Conservation (phyloP, 306 rosid genomes). For the Cyamopsis tetragonoloba region DNA sequence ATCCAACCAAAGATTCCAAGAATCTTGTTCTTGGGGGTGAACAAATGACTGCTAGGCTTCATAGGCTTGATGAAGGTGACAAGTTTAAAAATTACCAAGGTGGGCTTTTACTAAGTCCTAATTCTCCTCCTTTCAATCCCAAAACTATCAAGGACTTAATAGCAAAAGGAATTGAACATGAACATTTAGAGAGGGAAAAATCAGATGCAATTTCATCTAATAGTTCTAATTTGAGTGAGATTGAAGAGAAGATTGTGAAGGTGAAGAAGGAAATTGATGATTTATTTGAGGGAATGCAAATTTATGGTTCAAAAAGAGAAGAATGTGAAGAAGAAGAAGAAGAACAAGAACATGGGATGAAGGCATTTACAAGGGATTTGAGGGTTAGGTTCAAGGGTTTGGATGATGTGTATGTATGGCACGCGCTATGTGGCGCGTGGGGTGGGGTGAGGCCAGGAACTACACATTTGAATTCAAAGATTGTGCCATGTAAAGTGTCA, state of each 20-base stretch:
- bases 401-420: constrained; percentile 86
- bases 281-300: constrained; percentile 36
- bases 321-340: constrained; percentile 27
- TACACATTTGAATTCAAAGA: constrained; percentile 49
- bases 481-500: constrained; percentile 59
- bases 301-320: neutral
- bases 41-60: constrained; percentile 77
- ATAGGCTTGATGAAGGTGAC: constrained; percentile 57
- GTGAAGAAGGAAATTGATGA: constrained; percentile 52
- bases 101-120: constrained; percentile 51
- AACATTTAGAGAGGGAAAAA: constrained; percentile 41
- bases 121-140: constrained; percentile 60
- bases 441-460: constrained; percentile 89
- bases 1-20: constrained; percentile 50
- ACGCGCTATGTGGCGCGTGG: constrained; percentile 88
- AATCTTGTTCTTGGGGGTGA: constrained; percentile 67
- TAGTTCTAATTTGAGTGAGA: constrained; percentile 25
- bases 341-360: constrained; percentile 46
- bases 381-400: constrained; percentile 57
- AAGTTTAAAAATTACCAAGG: constrained; percentile 59
- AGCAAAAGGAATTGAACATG: constrained; percentile 54
- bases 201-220: constrained; percentile 36
- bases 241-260: constrained; percentile 39
- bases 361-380: constrained; percentile 75
- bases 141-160: constrained; percentile 48